Base-by-base conservation (phyloP, 345 rosid genomes). In the Erucastrum elatum region DNA sequence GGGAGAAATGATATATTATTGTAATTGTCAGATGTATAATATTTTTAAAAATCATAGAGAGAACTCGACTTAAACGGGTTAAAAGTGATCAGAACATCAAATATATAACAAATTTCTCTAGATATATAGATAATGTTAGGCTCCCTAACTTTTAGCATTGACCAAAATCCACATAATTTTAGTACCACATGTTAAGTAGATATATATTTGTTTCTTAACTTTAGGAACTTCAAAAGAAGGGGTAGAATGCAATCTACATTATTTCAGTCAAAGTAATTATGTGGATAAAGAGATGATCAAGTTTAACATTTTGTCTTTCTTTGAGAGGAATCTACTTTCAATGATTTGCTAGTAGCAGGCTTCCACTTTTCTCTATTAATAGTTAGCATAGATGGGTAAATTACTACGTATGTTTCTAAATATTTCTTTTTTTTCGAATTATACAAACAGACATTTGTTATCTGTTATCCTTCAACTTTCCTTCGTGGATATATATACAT, bases 291-390 rank as follows among this genome's bases (percentile, higher is more conserved):
- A 74, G 68, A 46, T 63, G 55, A 74, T 68, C 77, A 68, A 62
- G 82, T 74, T 62, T 62, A 74, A 68, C 66, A 27, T 73, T 79
- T 68, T 79, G 75, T 68, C 78, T 74, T 51, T 74, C 78, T 79
- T 68, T 68, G 59, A 37, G 74, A 68, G 82, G 63, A 37, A 79
- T 53, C 51, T 37, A 34, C 51, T 68, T 56, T 27, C 66, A 79
- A 68, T 74, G 71, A 74, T 79, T 68, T 74, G 75, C 10, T 68
- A 37, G 74, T 12, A 68, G 82, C 78, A 79, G 58, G 82, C 82
- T 31, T 79, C 75, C 61, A 79, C 75, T 79, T 79, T 62, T 68
- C 35, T 51, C 15, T n/a, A 4, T 9, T 66, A 55, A 35, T 58
- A 29, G 2, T 66, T 61, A 68, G 16, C 59, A 69, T 80, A 68